Percentiles rank a stretch among this genome's conserved stretches.
Conservation (phyloP, 495 filamentous ascomycete genomes). For the Cenococcum geophilum region DNA sequence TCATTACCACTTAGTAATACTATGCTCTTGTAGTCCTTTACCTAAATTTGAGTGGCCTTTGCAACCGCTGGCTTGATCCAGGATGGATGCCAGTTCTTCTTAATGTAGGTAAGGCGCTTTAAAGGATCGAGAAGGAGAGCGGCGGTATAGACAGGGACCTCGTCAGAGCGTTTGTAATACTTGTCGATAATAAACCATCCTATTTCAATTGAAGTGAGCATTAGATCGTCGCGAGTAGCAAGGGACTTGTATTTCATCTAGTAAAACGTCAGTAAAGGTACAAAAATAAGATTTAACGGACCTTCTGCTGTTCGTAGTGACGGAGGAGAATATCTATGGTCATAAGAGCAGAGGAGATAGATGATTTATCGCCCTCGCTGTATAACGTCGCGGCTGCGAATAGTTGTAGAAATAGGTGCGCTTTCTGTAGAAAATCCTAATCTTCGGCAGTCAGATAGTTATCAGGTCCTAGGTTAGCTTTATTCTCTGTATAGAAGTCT, state of each 20-base stretch:
- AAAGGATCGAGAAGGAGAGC: not conserved
- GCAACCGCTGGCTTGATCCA: not conserved
- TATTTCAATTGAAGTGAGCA: not conserved
- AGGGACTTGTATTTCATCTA: not conserved
- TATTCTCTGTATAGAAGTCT: not conserved
- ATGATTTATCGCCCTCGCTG: not conserved
- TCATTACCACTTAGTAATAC: not conserved
- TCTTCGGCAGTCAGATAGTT: not conserved
- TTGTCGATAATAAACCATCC: not conserved
- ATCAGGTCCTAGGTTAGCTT: not conserved
- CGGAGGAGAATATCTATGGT: not conserved
- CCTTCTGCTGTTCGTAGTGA: not conserved
- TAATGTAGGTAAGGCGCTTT: not conserved
- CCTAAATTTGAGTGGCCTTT: not conserved
- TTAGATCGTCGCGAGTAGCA: not conserved
- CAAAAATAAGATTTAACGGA: not conserved
- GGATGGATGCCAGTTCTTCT: not conserved
- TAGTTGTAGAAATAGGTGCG: not conserved
- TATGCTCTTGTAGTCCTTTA: not conserved
- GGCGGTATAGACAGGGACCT: not conserved
- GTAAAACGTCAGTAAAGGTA: not conserved
- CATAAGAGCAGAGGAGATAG: not conserved
- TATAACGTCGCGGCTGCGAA: not conserved
- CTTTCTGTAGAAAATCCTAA: not conserved
- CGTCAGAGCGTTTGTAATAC: not conserved